These are phyloP conservation scores for Dendrobium officinale DNA, from an alignment of 106 monocot species.

Conservation along the genomic window DNA sequence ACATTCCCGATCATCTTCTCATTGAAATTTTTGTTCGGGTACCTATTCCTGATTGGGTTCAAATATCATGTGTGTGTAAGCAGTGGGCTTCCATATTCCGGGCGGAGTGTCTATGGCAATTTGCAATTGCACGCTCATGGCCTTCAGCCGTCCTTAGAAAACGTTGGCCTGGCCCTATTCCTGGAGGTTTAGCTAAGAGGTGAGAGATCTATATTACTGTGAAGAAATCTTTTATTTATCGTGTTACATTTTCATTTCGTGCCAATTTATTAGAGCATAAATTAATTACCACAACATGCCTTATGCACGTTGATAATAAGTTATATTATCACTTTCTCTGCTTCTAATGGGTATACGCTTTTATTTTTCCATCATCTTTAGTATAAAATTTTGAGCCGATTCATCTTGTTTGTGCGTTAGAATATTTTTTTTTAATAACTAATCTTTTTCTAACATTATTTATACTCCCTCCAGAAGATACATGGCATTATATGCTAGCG, in stretches of 20 bases:
- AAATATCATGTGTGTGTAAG: constrained; percentile 59
- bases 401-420: neutral
- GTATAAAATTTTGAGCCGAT: neutral
- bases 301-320: neutral
- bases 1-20: constrained; percentile 72
- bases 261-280: neutral
- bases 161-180: constrained; percentile 92
- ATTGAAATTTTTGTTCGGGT: constrained; percentile 56
- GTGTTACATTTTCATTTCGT: neutral
- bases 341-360: too few species aligned
- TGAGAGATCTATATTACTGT: constrained; percentile 13
- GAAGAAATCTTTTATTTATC: neutral
- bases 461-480: constrained; percentile 59
- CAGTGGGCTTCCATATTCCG: constrained; percentile 65
- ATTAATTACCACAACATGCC: neutral
- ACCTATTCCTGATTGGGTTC: constrained; percentile 56
- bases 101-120: constrained; percentile 72
- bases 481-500: constrained; percentile 64
- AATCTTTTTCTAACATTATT: neutral
- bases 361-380: too few species aligned
- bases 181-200: constrained; percentile 59
- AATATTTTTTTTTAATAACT: neutral
- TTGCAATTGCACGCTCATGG: constrained; percentile 63
- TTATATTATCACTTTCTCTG: neutral
- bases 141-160: constrained; percentile 46